Evolutionary conservation across 192 early-diverging fungal genomes (phyloP), one percentile per base, ranked within the genome.

Genomic region (Coemansia sp.): DNA sequence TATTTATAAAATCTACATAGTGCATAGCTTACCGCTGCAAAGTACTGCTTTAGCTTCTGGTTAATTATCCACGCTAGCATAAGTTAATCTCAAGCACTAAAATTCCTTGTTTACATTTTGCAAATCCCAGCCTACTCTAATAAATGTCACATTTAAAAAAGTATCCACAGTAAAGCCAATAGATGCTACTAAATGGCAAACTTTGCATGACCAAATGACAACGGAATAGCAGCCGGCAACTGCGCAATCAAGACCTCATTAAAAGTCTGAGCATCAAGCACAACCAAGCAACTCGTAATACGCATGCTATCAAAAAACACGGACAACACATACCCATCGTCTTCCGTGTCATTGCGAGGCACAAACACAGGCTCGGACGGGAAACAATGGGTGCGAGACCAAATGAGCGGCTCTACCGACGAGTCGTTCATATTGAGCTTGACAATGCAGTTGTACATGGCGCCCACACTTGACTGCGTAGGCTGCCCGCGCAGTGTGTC

Each of bases 291-390:
- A 53, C 90, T 90, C 25, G 71, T 73, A 64, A 80, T 80, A 19
- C 82, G 82, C 70, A 78, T 74, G 53, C 86, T 85, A 65, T 91
- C 86, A 48, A 91, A 87, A 8, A 94, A 88, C 37, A 93, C 78
- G 38, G 87, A 88, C 38, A 94, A 57, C 21, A 94, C 35, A 37
- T 87, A 88, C 17, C 93, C 93, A 29, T 88, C 85, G 67, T 92
- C 93, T 74, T 94, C 92, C 10, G 49, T 65, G 27, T 67, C 67
- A 66, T 66, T 68, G 31, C 62, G 80, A 43, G 91, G 87, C 25
- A 94, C 86, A 83, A 93, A 94, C 16, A 89, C 66, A 1, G 93
- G 87, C 75, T 94, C 90, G 8, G 89, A 88, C 26, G 93, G 90
- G 61, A 85, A 91, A 71, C 88, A 89, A 67, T 89, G 77, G 50